Conservation (phyloP, 2,329 filamentous ascomycete genomes). For the Chalaropsis thielavioides region DNA sequence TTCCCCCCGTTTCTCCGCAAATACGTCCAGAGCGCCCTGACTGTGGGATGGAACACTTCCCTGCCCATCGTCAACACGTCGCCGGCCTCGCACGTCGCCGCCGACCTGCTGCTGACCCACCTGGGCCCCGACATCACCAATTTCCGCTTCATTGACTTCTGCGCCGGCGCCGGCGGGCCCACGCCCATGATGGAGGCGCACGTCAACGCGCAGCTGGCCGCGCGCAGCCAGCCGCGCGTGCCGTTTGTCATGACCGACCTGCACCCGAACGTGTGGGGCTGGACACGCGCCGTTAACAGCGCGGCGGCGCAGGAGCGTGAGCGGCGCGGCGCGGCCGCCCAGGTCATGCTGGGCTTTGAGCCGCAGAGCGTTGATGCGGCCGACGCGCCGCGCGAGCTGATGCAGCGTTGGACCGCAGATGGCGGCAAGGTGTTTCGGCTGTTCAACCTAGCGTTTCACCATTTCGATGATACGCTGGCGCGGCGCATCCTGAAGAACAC, state of each 20-base stretch:
- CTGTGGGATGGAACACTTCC: slow-evolving; percentile 45
- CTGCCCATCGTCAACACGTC: slow-evolving; percentile 42
- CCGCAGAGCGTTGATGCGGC: slow-evolving; percentile 49
- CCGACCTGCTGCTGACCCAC: slow-evolving; percentile 38
- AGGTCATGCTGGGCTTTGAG: slow-evolving; percentile 39
- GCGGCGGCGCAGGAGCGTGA: slow-evolving; percentile 21
- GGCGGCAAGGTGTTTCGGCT: slow-evolving; percentile 47
- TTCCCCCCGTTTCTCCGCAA: slow-evolving; percentile 51
- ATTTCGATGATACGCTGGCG: slow-evolving; percentile 54
- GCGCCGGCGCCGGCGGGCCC: slow-evolving; percentile 58
- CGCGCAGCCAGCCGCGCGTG: slow-evolving; percentile 22
- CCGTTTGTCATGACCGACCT: slow-evolving; percentile 51
- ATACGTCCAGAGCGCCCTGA: slow-evolving; percentile 50
- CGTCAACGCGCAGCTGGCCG: slow-evolving; percentile 32
- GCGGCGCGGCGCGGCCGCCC: slow-evolving; percentile 25
- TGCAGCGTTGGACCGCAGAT: slow-evolving; percentile 22
- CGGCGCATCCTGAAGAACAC: slow-evolving; percentile 48
- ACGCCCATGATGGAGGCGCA: slow-evolving; percentile 48
- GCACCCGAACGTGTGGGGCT: slow-evolving; percentile 47
- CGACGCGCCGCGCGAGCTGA: slow-evolving; percentile 38
- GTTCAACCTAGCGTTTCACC: slow-evolving; percentile 64
- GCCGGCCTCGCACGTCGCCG: slow-evolving; percentile 47
- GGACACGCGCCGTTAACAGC: slow-evolving; percentile 32
- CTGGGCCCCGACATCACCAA: slow-evolving; percentile 34
- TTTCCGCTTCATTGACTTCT: slow-evolving; percentile 60